Evolutionary conservation across 1,284 basidiomycete species (phyloP).

Genomic region (Marasmius sp.): DNA sequence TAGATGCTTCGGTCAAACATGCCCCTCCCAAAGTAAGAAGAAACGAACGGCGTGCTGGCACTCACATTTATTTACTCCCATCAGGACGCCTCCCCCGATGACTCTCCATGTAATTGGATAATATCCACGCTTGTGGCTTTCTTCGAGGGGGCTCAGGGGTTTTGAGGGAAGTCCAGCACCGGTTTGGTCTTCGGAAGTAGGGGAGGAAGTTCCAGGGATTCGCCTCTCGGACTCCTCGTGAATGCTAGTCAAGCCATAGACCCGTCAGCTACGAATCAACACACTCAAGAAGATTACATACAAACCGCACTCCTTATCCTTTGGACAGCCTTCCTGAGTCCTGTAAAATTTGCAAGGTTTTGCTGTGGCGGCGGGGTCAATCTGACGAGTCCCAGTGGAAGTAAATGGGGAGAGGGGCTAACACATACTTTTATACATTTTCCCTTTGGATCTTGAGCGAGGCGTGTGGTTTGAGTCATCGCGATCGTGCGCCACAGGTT

Average conservation of each 20-base stretch:
- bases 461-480: background rate
- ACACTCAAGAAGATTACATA: slow-evolving; percentile 32
- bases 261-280: slow-evolving; percentile 5
- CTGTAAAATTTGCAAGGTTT: slow-evolving; percentile 66
- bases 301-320: slow-evolving; percentile 69
- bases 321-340: slow-evolving; percentile 48
- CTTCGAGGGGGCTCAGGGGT: slow-evolving; percentile 29
- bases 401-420: background rate
- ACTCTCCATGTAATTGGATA: slow-evolving; percentile 52
- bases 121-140: slow-evolving; percentile 41
- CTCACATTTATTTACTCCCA: slow-evolving; percentile 27
- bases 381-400: background rate
- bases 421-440: slow-evolving; percentile 43
- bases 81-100: slow-evolving; percentile 49
- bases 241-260: slow-evolving; percentile 27
- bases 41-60: background rate
- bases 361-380: slow-evolving; percentile 36
- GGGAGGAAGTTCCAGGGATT: slow-evolving; percentile 20
- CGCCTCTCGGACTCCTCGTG: slow-evolving; percentile 25
- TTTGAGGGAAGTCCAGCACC: slow-evolving; percentile 26
- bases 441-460: slow-evolving; percentile 4
- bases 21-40: background rate
- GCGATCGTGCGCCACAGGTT: background rate
- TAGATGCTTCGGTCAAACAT: background rate
- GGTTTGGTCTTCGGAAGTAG: slow-evolving; percentile 7